Evolutionary conservation across 78 protist genomes (phyloP), one percentile per base, ranked within the genome.

Genomic region (Cyanophora paradoxa): DNA sequence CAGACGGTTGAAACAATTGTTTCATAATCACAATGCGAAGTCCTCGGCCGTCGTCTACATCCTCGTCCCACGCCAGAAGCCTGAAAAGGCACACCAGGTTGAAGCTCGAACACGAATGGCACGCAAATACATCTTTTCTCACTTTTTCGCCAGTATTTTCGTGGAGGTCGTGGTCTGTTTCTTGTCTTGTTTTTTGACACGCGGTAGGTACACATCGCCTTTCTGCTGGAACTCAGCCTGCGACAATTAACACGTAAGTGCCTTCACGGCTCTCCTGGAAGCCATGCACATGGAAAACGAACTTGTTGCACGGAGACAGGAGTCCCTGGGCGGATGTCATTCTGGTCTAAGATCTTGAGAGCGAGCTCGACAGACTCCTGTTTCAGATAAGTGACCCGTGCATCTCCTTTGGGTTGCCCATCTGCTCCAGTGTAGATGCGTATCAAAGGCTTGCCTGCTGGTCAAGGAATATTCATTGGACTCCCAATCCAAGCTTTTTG

Each of bases 121-220:
- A n/a, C n/a, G n/a, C n/a, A n/a, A n/a, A n/a, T n/a, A n/a, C n/a
- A n/a, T n/a, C n/a, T n/a, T n/a, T n/a, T n/a, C n/a, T n/a, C n/a
- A n/a, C n/a, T n/a, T n/a, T n/a, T n/a, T n/a, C n/a, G n/a, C n/a
- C n/a, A n/a, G n/a, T n/a, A n/a, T n/a, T n/a, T n/a, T n/a, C n/a
- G n/a, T n/a, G n/a, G n/a, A n/a, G n/a, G n/a, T n/a, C n/a, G n/a
- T 64, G 69, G 22, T 64, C 36, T n/a, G 22, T 22, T 30, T 30
- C n/a, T 30, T 24, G 64, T 64, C 22, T 64, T 64, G n/a, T 64
- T 64, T 64, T 64, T 64, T 64, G 22, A 24, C 58, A n/a, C 22
- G 64, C 36, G 22, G n/a, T 64, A 22, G 69, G 22, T 64, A 22
- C 22, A 52, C 22, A 30, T 64, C 22, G 22, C 22, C 69, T 64